Evolutionary conservation across 495 filamentous ascomycete genomes (phyloP), one percentile per base, ranked within the genome.

Genomic region (Penicillium riverlandense): DNA sequence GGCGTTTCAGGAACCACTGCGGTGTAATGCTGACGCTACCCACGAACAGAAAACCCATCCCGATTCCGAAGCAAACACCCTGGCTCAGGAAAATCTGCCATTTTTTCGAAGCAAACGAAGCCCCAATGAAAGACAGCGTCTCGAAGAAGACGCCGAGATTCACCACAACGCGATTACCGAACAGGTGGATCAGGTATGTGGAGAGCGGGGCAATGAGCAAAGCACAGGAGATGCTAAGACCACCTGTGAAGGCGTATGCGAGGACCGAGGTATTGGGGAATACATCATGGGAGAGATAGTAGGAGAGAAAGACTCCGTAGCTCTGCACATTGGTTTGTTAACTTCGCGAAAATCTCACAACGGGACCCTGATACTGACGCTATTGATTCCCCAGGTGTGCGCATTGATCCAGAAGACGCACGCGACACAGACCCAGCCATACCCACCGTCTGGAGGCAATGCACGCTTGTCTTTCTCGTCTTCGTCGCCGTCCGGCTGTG

Each of bases 11-110:
- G 63, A 95, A 92, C 88, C 88, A 92, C 53, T 92, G 86, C 2
- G 86, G 78, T 1, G 85, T 71, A 11, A 90, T 77, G 11, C 80
- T 78, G 2, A 85, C 80, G 22, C 77, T 83, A 14, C 79, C 74
- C 7, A 83, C 84, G 61, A 88, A 95, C 13, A 82, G 72, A 44
- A 92, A 84, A 2, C 87, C 86, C 64, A 90, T 76, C 0, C 84
- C 88, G 35, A 80, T 58, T 27, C 88, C 87, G 46, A 92, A 86
- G 40, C 81, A 77, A 7, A 90, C 62, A 8, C 87, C 88, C 57
- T 92, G 87, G 41, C 76, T 79, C 3, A 94, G 75, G 44, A 88
- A 80, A 29, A 88, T 73, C 35, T 87, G 84, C 83, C 83, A 89
- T 52, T 83, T 72, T 34, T 76, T 56, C 7, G 66, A 76, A n/a